These are phyloP conservation scores for Gynandropsis gynandra DNA, from an alignment of 345 rosid species.

Conservation along the genomic window DNA sequence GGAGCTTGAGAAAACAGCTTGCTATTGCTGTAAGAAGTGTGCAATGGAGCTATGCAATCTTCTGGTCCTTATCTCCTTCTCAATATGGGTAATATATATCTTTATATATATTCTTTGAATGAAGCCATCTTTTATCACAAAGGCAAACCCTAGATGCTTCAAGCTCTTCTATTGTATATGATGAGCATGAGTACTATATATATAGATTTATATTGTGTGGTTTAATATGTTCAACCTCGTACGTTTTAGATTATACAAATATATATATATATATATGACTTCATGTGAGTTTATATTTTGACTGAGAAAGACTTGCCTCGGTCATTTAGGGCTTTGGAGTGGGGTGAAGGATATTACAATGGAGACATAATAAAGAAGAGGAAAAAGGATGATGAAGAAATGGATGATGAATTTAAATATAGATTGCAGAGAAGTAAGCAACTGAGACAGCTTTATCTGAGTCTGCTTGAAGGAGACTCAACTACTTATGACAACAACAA, in stretches of 20 bases:
- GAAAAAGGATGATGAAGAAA: constrained; percentile 63
- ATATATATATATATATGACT: too few species aligned
- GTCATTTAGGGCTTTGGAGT: constrained; percentile 51
- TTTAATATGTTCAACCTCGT: too few species aligned
- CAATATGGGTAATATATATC: constrained; percentile 54
- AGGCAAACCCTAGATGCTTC: constrained; percentile 9
- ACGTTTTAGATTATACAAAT: too few species aligned
- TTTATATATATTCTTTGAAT: constrained; percentile 2
- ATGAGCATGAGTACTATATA: too few species aligned
- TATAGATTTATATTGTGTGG: too few species aligned
- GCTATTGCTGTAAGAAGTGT: constrained; percentile 75
- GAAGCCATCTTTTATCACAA: too few species aligned
- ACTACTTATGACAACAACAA: constrained; percentile 28
- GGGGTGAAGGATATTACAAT: constrained; percentile 92
- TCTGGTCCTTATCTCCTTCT: constrained; percentile 71
- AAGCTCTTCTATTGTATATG: constrained; percentile 14
- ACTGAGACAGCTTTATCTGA: constrained; percentile 63
- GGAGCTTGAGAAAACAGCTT: constrained; percentile 60
- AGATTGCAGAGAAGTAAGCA: constrained; percentile 72
- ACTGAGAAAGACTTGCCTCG: neutral
- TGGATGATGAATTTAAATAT: constrained; percentile 38
- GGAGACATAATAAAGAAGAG: constrained; percentile 95
- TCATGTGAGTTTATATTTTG: neutral
- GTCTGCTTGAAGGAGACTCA: constrained; percentile 49
- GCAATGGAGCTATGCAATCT: constrained; percentile 95